Conservation (phyloP, 495 filamentous ascomycete species). For the Penicillium macrosclerotiorum region DNA sequence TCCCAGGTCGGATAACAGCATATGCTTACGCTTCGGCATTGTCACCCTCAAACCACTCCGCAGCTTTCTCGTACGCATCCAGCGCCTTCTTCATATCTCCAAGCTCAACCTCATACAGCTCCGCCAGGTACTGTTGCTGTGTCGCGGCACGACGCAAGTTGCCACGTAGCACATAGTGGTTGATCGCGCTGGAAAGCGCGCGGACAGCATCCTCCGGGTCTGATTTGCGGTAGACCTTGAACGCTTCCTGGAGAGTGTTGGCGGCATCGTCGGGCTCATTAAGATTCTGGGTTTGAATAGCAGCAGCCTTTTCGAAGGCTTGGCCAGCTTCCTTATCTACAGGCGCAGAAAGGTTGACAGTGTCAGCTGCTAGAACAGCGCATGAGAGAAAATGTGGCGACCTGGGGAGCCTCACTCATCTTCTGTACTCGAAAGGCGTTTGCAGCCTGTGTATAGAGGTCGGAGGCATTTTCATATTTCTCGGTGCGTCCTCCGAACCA, state of each 20-base stretch:
- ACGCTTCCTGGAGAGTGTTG: constrained; percentile 73
- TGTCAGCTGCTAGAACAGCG: neutral
- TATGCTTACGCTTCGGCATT: constrained; percentile 75
- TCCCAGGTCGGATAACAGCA: neutral
- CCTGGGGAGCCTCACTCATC: constrained; percentile 49
- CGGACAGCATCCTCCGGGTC: constrained; percentile 75
- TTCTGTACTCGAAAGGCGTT: constrained; percentile 78
- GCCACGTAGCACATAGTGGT: constrained; percentile 76
- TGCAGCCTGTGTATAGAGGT: constrained; percentile 76
- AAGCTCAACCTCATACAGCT: constrained; percentile 76
- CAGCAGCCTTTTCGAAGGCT: constrained; percentile 75
- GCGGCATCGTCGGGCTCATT: constrained; percentile 89
- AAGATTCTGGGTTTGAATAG: constrained; percentile 69
- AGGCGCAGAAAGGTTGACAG: neutral
- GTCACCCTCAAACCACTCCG: constrained; percentile 82
- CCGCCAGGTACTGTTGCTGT: constrained; percentile 80
- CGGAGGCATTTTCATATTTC: constrained; percentile 80
- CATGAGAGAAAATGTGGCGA: constrained; percentile 9
- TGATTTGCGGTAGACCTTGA: constrained; percentile 81
- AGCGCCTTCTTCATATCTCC: constrained; percentile 73
- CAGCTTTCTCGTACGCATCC: constrained; percentile 76
- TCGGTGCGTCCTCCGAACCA: constrained; percentile 78
- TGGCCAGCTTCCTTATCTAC: constrained; percentile 77
- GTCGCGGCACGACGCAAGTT: constrained; percentile 87
- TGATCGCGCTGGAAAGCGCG: constrained; percentile 70